Percentiles rank a stretch among this genome's conserved stretches.
phyloP scores from a whole-genome alignment of 2,329 filamentous ascomycete species.

The Paracoccidioides brasiliensis region DNA sequence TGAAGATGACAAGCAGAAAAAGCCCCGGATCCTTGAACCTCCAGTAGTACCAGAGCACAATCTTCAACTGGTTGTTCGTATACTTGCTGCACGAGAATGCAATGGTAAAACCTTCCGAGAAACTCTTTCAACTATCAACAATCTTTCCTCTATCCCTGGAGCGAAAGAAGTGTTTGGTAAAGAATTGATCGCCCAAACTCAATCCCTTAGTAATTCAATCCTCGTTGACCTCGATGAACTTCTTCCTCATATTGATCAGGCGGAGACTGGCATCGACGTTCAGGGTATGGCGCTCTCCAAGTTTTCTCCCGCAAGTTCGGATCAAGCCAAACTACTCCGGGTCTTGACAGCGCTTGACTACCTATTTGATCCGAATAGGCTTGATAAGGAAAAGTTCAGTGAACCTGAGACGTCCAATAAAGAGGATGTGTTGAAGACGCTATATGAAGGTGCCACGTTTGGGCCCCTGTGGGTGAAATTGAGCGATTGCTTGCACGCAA shows the following conservation, averaged over 20 bases:
- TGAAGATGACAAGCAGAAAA: slow-evolving; percentile 42
- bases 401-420: slow-evolving; percentile 51
- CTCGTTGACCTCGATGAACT: slow-evolving; percentile 73
- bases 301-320: slow-evolving; percentile 89
- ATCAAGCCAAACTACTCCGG: slow-evolving; percentile 88
- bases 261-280: slow-evolving; percentile 81
- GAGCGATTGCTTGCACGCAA: slow-evolving; percentile 74
- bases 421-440: slow-evolving; percentile 69
- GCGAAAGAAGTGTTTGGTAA: slow-evolving; percentile 86
- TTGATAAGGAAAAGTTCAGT: slow-evolving; percentile 38
- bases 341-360: slow-evolving; percentile 91
- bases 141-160: slow-evolving; percentile 81
- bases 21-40: slow-evolving; percentile 55
- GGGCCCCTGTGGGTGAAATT: slow-evolving; percentile 83
- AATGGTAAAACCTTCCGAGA: slow-evolving; percentile 97
- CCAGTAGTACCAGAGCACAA: slow-evolving; percentile 82
- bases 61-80: slow-evolving; percentile 85
- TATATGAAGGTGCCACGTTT: slow-evolving; percentile 88
- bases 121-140: slow-evolving; percentile 96
- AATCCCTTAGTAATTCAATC: slow-evolving; percentile 71
- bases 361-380: slow-evolving; percentile 70
- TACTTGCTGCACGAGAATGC: slow-evolving; percentile 90
- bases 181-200: slow-evolving; percentile 79
- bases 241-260: slow-evolving; percentile 71
- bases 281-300: slow-evolving; percentile 88